phyloP scores from a whole-genome alignment of 2,329 filamentous ascomycete species.

The Cadophora sp. region DNA sequence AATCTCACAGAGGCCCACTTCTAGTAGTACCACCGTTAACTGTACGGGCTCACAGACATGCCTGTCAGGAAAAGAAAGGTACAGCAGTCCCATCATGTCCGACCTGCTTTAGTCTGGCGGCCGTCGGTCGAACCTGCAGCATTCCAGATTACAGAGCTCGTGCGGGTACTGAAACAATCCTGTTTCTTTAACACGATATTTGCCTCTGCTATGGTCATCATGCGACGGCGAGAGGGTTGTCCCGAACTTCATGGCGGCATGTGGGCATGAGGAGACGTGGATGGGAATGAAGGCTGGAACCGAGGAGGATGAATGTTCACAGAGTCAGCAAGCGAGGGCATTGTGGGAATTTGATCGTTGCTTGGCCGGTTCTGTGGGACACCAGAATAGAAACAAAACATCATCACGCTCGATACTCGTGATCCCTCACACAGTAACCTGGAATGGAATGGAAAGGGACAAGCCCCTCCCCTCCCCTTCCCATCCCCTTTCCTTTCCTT shows the following conservation, averaged over 20 bases:
- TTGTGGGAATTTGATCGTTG: conserved; percentile 10
- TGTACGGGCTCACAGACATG: conserved; percentile 10
- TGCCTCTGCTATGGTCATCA: not conserved
- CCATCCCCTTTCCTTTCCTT: not conserved
- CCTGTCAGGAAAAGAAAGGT: conserved; percentile 17
- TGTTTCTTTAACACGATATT: not conserved
- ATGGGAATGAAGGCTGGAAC: not conserved
- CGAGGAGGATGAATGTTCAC: not conserved
- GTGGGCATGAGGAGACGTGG: not conserved
- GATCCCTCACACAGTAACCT: not conserved
- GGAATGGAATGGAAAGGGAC: not conserved
- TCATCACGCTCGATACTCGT: conserved; percentile 2
- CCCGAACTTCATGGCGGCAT: not conserved
- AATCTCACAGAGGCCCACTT: not conserved
- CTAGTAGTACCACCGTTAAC: not conserved
- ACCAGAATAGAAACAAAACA: conserved; percentile 23
- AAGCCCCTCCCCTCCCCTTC: too few species aligned
- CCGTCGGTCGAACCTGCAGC: not conserved
- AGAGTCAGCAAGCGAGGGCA: conserved; percentile 4
- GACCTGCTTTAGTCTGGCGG: not conserved
- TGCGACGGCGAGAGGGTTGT: conserved; percentile 6
- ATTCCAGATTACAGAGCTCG: not conserved
- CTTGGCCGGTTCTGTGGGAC: conserved; percentile 16
- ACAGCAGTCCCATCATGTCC: conserved; percentile 8
- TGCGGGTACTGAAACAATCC: not conserved